These are phyloP conservation scores for Apiotrichum sp. DNA, from an alignment of 1,284 basidiomycete species.

Conservation along the genomic window DNA sequence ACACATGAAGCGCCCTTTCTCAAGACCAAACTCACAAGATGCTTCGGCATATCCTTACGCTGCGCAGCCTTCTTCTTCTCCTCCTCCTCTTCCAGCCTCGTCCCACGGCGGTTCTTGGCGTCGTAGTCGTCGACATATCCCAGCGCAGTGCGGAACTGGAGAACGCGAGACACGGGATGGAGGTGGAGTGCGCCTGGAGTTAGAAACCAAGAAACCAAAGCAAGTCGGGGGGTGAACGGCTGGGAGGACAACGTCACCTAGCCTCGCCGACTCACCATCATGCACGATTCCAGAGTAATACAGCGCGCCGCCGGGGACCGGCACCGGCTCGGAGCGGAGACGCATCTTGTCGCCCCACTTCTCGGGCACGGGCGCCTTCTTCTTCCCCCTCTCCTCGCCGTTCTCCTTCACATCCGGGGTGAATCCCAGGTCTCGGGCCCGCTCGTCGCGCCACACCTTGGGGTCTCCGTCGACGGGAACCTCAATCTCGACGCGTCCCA, in stretches of 20 bases:
- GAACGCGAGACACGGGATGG: conserved; percentile 34
- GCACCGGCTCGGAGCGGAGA: conserved; percentile 36
- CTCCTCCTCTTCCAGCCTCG: conserved; percentile 26
- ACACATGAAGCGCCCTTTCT: no score
- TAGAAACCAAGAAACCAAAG: background rate
- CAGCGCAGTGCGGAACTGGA: conserved; percentile 44
- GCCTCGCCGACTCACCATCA: conserved; percentile 28
- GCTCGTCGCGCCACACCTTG: conserved; percentile 43
- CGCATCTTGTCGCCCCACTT: conserved; percentile 45
- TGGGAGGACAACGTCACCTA: background rate
- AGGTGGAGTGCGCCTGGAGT: conserved; percentile 42
- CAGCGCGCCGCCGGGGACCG: conserved; percentile 27
- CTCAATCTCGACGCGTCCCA: conserved; percentile 42
- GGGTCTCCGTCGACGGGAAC: conserved; percentile 40
- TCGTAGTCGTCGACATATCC: conserved; percentile 39
- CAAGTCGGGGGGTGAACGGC: no score
- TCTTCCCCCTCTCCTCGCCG: conserved; percentile 19
- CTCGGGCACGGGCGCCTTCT: conserved; percentile 10
- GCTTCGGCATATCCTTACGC: conserved; percentile 18
- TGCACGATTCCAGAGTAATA: conserved; percentile 40
- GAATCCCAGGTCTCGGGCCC: conserved; percentile 39
- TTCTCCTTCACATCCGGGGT: conserved; percentile 23
- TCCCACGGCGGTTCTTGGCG: conserved; percentile 14
- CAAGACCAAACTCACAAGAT: conserved; percentile 3
- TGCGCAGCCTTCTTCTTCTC: conserved; percentile 20